Conservation (phyloP, 1,139 yeast species). For the Hemisphaericaspora subhashii region DNA sequence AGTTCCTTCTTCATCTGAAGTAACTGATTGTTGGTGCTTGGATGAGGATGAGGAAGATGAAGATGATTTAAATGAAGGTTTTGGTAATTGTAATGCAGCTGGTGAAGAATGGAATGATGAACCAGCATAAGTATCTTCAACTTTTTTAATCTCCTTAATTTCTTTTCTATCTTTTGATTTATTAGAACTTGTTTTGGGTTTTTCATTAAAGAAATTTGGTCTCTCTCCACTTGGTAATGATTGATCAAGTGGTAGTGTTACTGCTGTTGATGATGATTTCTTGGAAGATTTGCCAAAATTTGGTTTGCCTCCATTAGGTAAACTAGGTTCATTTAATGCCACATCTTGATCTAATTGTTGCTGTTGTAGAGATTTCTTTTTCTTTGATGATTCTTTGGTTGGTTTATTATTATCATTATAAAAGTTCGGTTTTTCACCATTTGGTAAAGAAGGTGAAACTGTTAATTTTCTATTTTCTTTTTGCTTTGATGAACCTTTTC, state of each 20-base stretch:
- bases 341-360: background rate
- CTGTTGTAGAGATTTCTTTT: slow-evolving; percentile 2
- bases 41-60: slow-evolving; percentile 10
- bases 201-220: slow-evolving; percentile 26
- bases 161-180: slow-evolving; percentile 16
- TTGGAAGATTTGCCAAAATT: slow-evolving; percentile 16
- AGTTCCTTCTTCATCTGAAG: slow-evolving; percentile 7
- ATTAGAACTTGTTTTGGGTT: slow-evolving; percentile 10
- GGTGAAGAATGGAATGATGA: slow-evolving; percentile 61
- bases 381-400: slow-evolving; percentile 15
- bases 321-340: slow-evolving; percentile 1
- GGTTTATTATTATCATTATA: slow-evolving; percentile 17
- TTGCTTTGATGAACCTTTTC: slow-evolving; percentile 2
- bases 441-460: slow-evolving; percentile 21
- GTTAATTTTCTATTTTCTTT: slow-evolving; percentile 9
- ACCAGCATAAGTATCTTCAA: slow-evolving; percentile 52
- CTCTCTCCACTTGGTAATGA: slow-evolving; percentile 33
- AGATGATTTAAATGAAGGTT: slow-evolving; percentile 45
- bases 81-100: slow-evolving; percentile 56
- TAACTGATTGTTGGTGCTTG: slow-evolving; percentile 5
- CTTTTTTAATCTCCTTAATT: slow-evolving; percentile 19
- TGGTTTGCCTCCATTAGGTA: slow-evolving; percentile 27
- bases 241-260: slow-evolving; percentile 9
- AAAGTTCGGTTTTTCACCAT: slow-evolving; percentile 36
- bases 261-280: too few relatives aligned